phyloP scores from a whole-genome alignment of 2,329 filamentous ascomycete genomes.

The Penicillium sp. region DNA sequence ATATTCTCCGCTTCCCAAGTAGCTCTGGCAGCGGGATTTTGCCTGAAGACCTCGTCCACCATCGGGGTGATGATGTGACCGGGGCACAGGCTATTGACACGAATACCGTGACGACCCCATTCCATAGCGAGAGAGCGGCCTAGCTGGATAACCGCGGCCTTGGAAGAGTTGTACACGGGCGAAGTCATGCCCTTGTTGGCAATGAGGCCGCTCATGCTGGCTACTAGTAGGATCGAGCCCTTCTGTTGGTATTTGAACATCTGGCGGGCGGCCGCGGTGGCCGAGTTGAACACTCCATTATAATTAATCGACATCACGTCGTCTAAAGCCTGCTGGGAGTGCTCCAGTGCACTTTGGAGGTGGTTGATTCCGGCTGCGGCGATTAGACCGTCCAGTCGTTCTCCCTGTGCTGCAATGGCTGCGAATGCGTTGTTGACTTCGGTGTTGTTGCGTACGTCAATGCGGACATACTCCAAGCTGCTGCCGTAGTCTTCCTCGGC shows the following conservation, averaged over 20 bases:
- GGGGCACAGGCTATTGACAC: slow-evolving; percentile 55
- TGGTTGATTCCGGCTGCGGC: slow-evolving; percentile 47
- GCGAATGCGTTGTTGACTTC: slow-evolving; percentile 38
- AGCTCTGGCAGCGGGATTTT: slow-evolving; percentile 61
- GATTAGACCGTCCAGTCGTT: slow-evolving; percentile 43
- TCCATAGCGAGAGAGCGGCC: slow-evolving; percentile 53
- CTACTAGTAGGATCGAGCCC: slow-evolving; percentile 51
- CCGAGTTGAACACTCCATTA: slow-evolving; percentile 50
- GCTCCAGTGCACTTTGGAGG: slow-evolving; percentile 41
- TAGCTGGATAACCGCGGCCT: slow-evolving; percentile 55
- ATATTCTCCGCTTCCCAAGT: slow-evolving; percentile 50
- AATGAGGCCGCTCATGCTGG: slow-evolving; percentile 52
- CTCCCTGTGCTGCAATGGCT: slow-evolving; percentile 34
- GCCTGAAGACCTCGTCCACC: slow-evolving; percentile 75
- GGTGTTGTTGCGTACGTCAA: slow-evolving; percentile 46
- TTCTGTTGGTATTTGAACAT: slow-evolving; percentile 51
- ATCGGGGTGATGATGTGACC: slow-evolving; percentile 65
- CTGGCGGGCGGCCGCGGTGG: slow-evolving; percentile 48
- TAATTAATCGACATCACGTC: slow-evolving; percentile 51
- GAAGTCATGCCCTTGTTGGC: slow-evolving; percentile 49
- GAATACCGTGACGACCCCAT: slow-evolving; percentile 51
- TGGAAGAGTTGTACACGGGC: slow-evolving; percentile 53
- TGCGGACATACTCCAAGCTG: slow-evolving; percentile 45
- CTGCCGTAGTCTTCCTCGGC: slow-evolving; percentile 39
- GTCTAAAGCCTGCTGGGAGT: slow-evolving; percentile 41